phyloP scores from a whole-genome alignment of 306 rosid genomes.

The Malus domestica region DNA sequence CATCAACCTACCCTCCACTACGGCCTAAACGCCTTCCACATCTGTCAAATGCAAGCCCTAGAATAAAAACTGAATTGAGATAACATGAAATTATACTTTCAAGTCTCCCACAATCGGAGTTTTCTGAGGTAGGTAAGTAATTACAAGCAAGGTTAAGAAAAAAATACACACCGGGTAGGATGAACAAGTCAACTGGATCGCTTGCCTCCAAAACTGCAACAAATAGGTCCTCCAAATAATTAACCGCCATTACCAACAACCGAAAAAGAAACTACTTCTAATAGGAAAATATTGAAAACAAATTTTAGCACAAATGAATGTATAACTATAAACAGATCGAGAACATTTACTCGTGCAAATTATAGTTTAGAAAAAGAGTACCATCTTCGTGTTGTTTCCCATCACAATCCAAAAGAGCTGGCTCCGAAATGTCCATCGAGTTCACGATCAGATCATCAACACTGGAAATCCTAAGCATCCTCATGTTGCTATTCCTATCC shows the following conservation, averaged over 20 bases:
- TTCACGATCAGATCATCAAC: conserved; percentile 77
- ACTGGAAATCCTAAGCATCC: conserved; percentile 67
- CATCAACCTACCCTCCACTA: conserved; percentile 74
- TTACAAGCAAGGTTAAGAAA: conserved; percentile 5
- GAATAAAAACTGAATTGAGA: conserved; percentile 10
- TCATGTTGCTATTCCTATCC: conserved; percentile 82
- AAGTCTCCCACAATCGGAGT: too few species aligned
- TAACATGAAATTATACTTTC: background rate
- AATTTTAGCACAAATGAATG: background rate
- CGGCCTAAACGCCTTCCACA: conserved; percentile 90
- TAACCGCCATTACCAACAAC: background rate
- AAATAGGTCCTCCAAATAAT: conserved; percentile 24
- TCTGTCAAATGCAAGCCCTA: conserved; percentile 89
- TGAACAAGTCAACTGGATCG: conserved; percentile 80
- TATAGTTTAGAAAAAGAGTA: conserved; percentile 9
- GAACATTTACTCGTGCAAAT: background rate
- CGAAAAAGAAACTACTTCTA: background rate
- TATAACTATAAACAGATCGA: background rate
- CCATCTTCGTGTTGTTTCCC: conserved; percentile 87
- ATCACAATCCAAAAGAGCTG: conserved; percentile 55
- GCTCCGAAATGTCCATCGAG: conserved; percentile 80
- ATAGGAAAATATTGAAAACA: background rate
- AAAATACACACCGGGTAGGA: conserved; percentile 61
- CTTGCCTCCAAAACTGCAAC: conserved; percentile 81
- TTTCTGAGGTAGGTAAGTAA: background rate